Conservation (phyloP, 305 asterid species). For the Fraxinus latifolia region DNA sequence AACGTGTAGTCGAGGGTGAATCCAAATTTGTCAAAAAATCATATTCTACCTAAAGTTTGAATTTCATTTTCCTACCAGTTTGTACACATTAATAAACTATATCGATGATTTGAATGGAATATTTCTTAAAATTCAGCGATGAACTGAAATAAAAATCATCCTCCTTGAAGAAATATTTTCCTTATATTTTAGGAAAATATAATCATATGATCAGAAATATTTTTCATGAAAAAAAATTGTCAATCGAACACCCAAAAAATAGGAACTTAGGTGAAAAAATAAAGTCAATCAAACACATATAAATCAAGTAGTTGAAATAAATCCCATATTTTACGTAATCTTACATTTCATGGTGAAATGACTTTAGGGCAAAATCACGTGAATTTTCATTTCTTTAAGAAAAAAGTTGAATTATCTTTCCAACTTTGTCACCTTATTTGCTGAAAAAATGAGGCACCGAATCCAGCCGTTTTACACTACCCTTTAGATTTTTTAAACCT, state of each 20-base stretch:
- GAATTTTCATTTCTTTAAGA: conserved; percentile 1
- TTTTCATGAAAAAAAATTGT: too few relatives aligned
- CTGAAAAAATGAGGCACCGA: conserved; percentile 2
- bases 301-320: not conserved
- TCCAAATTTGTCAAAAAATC: not conserved
- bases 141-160: not conserved
- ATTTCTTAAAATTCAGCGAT: too few relatives aligned
- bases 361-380: conserved; percentile 19
- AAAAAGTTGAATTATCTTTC: conserved; percentile 6
- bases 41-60: not conserved
- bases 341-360: not conserved
- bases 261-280: too few relatives aligned
- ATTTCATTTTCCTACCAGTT: not conserved
- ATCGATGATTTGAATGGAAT: too few relatives aligned
- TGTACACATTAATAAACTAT: too few relatives aligned
- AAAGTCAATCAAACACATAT: too few relatives aligned
- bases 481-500: not conserved
- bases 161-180: not conserved
- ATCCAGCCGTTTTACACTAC: not conserved
- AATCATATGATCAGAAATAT: too few relatives aligned
- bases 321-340: not conserved
- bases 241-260: not conserved
- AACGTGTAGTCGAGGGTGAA: not conserved
- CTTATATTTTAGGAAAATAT: too few relatives aligned
- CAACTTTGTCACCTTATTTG: not conserved